Evolutionary conservation across 2,329 filamentous ascomycete genomes (phyloP).

Genomic region (Fragosphaeria purpurea): DNA sequence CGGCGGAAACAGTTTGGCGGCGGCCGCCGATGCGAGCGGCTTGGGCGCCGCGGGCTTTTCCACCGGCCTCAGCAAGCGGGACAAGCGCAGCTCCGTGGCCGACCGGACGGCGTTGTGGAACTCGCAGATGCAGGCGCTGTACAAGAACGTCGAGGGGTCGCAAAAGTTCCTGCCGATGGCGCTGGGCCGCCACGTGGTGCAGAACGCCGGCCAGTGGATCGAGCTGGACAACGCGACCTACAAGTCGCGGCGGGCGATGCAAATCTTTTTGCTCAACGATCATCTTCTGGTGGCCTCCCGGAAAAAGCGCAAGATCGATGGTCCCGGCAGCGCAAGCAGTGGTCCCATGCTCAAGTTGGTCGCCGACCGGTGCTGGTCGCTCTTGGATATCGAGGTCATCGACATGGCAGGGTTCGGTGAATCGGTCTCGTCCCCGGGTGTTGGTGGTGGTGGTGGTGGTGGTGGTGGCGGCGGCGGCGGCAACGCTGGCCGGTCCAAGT

Average conservation of each 20-base stretch:
- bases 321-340: slow-evolving; percentile 33
- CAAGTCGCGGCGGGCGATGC: slow-evolving; percentile 81
- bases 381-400: slow-evolving; percentile 86
- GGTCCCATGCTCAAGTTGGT: slow-evolving; percentile 65
- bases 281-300: slow-evolving; percentile 83
- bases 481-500: slow-evolving; percentile 44
- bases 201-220: slow-evolving; percentile 89
- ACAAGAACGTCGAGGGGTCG: slow-evolving; percentile 95
- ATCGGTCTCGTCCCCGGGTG: slow-evolving; percentile 26
- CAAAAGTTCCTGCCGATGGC: slow-evolving; percentile 92
- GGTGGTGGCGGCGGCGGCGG: neutral
- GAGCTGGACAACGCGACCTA: slow-evolving; percentile 96
- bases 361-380: slow-evolving; percentile 86
- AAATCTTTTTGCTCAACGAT: slow-evolving; percentile 88
- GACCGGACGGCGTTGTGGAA: slow-evolving; percentile 59
- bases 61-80: slow-evolving; percentile 51
- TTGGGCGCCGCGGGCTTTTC: slow-evolving; percentile 39
- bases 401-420: slow-evolving; percentile 66
- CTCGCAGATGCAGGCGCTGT: slow-evolving; percentile 68
- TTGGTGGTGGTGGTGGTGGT: slow-evolving; percentile 17
- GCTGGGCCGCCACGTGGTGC: slow-evolving; percentile 83
- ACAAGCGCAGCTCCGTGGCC: slow-evolving; percentile 83
- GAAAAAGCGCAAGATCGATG: slow-evolving; percentile 84
- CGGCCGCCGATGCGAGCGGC: slow-evolving; percentile 31
- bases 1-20: neutral